phyloP scores from a whole-genome alignment of 768 basidiomycete species.

The Porpolomopsis calyptriformis region DNA sequence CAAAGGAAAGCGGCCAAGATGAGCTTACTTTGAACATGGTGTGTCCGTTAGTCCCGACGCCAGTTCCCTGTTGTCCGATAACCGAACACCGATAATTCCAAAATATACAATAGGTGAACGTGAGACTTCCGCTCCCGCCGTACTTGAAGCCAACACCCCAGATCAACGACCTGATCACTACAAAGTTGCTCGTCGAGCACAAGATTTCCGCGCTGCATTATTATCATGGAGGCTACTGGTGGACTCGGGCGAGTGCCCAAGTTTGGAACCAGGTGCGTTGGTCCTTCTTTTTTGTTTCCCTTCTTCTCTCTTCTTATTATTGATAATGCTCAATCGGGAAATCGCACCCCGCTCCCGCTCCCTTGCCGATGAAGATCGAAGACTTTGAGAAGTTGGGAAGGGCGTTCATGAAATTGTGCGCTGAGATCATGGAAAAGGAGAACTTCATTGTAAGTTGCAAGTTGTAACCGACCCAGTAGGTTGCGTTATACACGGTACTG shows the following conservation, averaged over 20 bases:
- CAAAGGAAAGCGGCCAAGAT: constrained; percentile 18
- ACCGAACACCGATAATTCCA: neutral
- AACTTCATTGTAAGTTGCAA: too few species aligned
- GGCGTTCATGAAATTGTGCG: constrained; percentile 6
- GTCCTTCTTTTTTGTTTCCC: neutral
- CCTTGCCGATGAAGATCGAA: neutral
- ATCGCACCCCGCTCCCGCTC: too few species aligned
- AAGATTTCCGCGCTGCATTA: constrained; percentile 28
- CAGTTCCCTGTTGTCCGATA: constrained; percentile 1
- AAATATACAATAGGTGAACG: constrained; percentile 24
- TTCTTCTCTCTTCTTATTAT: neutral
- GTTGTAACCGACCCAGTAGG: too few species aligned
- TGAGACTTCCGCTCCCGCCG: constrained; percentile 29
- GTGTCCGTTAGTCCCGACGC: too few species aligned
- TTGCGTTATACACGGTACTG: too few species aligned
- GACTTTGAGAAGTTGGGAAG: constrained; percentile 10
- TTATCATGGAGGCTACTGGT: constrained; percentile 33
- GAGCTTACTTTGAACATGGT: constrained; percentile 73
- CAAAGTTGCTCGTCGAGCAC: constrained; percentile 23
- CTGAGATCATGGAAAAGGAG: constrained; percentile 7
- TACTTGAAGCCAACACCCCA: constrained; percentile 14
- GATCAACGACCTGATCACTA: constrained; percentile 18
- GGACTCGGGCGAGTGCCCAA: constrained; percentile 38
- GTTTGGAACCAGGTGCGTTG: constrained; percentile 34
- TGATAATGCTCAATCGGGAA: too few species aligned